Percentiles rank a stretch among this genome's conserved stretches.
These are phyloP conservation scores for Globisporangium echinulatum DNA, from an alignment of 352 stramenopile genomes.

Conservation along the genomic window DNA sequence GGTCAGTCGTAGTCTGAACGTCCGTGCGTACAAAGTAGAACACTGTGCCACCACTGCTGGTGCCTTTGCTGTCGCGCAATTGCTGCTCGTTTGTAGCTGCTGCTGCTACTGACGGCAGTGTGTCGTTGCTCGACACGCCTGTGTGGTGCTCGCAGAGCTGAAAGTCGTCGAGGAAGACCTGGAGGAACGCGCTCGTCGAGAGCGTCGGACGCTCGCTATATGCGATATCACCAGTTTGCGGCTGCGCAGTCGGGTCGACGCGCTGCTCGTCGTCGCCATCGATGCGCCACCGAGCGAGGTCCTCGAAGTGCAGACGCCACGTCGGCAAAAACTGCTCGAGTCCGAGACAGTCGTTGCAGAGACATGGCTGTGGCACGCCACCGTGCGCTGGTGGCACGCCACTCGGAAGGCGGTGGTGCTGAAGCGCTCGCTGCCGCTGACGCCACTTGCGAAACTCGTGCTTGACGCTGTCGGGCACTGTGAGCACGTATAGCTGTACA, in stretches of 20 bases:
- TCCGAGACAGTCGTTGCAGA: slow-evolving; percentile 49
- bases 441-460: slow-evolving; percentile 33
- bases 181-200: slow-evolving; percentile 19
- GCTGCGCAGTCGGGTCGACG: not conserved
- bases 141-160: slow-evolving; percentile 11
- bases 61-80: no score
- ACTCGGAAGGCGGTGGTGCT: slow-evolving; percentile 26
- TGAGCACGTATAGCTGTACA: slow-evolving; percentile 24
- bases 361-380: slow-evolving; percentile 35
- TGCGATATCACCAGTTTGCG: not conserved
- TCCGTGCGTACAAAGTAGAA: not conserved
- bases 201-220: not conserved
- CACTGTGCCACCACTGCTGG: no score
- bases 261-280: not conserved
- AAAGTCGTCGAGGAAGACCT: slow-evolving; percentile 24
- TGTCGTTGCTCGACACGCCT: slow-evolving; percentile 1
- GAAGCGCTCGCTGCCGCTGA: slow-evolving; percentile 27
- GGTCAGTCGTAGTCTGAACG: not conserved
- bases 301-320: slow-evolving; percentile 48
- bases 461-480: slow-evolving; percentile 24
- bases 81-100: not conserved
- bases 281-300: slow-evolving; percentile 35
- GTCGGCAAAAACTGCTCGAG: slow-evolving; percentile 36
- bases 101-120: not conserved
- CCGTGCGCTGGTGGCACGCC: slow-evolving; percentile 28